phyloP scores from a whole-genome alignment of 495 filamentous ascomycete genomes.

The Hypoxylon perforatum region DNA sequence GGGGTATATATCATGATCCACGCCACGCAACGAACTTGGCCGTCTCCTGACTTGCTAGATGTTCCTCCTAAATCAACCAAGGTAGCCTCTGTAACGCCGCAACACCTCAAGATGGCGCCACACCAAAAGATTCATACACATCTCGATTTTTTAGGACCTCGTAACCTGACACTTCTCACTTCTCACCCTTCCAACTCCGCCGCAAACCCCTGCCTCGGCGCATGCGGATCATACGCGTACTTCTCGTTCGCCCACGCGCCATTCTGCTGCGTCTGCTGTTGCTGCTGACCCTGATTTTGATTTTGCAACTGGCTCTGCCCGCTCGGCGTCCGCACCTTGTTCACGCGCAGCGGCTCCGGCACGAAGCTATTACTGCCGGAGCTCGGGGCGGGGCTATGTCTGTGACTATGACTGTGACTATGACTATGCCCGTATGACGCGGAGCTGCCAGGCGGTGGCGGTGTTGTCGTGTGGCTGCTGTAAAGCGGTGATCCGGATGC shows the following conservation, averaged over 20 bases:
- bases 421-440: not conserved
- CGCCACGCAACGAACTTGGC: not conserved
- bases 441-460: not conserved
- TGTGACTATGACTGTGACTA: not conserved
- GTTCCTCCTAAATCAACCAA: too few relatives aligned
- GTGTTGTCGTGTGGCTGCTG: not conserved
- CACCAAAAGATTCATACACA: too few relatives aligned
- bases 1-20: conserved; percentile 22
- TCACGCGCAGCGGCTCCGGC: conserved; percentile 36
- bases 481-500: not conserved
- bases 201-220: conserved; percentile 3
- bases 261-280: conserved; percentile 3
- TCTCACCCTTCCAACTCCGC: conserved; percentile 28
- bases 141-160: too few relatives aligned
- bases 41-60: too few relatives aligned
- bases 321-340: not conserved
- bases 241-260: conserved; percentile 9
- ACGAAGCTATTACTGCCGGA: not conserved
- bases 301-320: not conserved
- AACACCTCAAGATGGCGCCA: too few relatives aligned
- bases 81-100: too few relatives aligned
- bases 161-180: too few relatives aligned
- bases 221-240: conserved; percentile 1
- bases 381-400: not conserved
- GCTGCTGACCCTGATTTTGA: not conserved